Percentiles rank a stretch among this genome's conserved stretches.
These are phyloP conservation scores for Penicillium glabrum DNA, from an alignment of 2,329 filamentous ascomycete genomes.

Conservation along the genomic window DNA sequence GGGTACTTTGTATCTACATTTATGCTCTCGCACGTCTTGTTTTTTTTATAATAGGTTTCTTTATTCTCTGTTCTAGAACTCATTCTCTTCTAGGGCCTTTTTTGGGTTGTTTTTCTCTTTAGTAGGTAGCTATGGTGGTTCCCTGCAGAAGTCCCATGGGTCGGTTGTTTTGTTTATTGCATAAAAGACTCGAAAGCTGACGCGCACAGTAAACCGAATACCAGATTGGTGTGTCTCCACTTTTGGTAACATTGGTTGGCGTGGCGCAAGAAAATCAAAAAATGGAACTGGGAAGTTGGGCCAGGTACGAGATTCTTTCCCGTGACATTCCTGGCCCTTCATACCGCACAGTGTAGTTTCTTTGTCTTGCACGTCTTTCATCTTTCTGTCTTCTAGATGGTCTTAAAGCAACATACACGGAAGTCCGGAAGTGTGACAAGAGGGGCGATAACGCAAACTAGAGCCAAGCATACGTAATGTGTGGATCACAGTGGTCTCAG, in stretches of 20 bases:
- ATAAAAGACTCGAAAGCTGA: background rate
- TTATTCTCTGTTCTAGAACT: background rate
- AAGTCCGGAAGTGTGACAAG: background rate
- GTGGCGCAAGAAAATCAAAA: background rate
- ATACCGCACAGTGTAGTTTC: background rate
- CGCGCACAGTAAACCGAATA: conserved; percentile 18
- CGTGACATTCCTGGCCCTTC: conserved; percentile 6
- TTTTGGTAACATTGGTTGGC: conserved; percentile 9
- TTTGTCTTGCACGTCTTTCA: background rate
- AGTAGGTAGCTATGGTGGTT: background rate
- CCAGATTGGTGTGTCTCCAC: conserved; percentile 10
- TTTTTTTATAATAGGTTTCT: background rate
- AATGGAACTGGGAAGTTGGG: background rate
- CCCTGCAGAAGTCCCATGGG: background rate
- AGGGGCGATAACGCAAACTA: background rate
- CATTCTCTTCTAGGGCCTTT: background rate
- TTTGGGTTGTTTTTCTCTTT: background rate
- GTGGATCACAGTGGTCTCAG: conserved; percentile 12
- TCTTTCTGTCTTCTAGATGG: background rate
- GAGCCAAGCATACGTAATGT: conserved; percentile 13
- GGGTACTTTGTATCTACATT: conserved; percentile 9
- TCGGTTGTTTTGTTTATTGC: background rate
- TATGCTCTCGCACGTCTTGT: conserved; percentile 8
- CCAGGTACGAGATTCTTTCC: background rate
- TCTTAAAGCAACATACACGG: background rate